Evolutionary conservation across 106 monocot genomes (phyloP).

Genomic region (Dioscorea dumetorum): DNA sequence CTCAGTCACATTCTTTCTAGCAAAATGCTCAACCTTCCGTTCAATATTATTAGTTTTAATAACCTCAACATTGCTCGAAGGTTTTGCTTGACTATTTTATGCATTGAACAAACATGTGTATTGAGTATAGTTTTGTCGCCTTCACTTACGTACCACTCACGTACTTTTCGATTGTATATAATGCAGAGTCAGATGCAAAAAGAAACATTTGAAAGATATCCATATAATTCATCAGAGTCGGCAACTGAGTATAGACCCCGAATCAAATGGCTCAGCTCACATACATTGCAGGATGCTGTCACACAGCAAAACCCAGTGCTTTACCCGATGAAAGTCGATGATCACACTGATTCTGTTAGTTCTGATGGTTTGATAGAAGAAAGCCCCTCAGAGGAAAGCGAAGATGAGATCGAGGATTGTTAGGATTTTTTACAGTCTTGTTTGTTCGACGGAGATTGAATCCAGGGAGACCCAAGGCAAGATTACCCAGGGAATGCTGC

Average conservation of each 20-base stretch:
- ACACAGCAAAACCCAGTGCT: background rate
- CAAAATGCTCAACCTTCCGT: too few species aligned
- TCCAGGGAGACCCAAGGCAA: too few species aligned
- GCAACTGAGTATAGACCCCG: slow-evolving; percentile 59
- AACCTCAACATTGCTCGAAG: too few species aligned
- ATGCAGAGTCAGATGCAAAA: slow-evolving; percentile 37
- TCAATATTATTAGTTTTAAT: too few species aligned
- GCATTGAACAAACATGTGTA: too few species aligned
- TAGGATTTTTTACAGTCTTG: slow-evolving; percentile 4
- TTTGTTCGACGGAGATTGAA: too few species aligned
- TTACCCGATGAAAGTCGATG: background rate
- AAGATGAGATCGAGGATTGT: slow-evolving; percentile 88
- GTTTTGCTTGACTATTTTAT: too few species aligned
- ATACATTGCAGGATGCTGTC: background rate
- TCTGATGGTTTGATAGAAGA: slow-evolving; percentile 3
- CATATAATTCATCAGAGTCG: slow-evolving; percentile 20
- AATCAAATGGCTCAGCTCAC: slow-evolving; percentile 31
- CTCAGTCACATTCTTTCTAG: too few species aligned
- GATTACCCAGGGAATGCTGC: too few species aligned
- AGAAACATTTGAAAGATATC: slow-evolving; percentile 29
- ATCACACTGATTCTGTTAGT: background rate
- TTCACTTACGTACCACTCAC: too few species aligned
- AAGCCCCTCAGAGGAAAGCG: too few species aligned
- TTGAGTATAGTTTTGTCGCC: too few species aligned
- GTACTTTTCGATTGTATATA: background rate